Conservation (phyloP, 345 rosid species). For the Pelargonium nanum region DNA sequence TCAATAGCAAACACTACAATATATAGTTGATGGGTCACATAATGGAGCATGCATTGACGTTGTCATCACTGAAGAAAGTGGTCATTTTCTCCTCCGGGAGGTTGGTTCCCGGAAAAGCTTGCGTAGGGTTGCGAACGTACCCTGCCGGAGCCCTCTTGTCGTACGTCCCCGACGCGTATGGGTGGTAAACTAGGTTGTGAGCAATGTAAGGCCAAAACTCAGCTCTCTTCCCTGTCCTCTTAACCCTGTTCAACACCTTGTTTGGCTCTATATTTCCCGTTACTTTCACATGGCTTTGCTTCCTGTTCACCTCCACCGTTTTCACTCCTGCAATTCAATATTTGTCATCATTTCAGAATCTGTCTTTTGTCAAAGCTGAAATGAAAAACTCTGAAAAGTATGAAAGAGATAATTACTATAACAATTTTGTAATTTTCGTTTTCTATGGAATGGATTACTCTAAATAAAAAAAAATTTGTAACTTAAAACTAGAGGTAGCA, state of each 20-base stretch:
- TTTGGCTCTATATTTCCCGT: slow-evolving; percentile 51
- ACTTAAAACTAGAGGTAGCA: too few relatives aligned
- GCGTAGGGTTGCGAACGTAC: slow-evolving; percentile 42
- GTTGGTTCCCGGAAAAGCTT: slow-evolving; percentile 39
- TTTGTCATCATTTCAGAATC: not conserved
- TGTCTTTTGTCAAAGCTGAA: not conserved
- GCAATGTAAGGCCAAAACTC: slow-evolving; percentile 76
- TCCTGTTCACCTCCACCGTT: slow-evolving; percentile 50
- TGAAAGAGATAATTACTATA: too few relatives aligned
- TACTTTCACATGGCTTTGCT: slow-evolving; percentile 44
- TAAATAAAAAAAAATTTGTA: too few relatives aligned
- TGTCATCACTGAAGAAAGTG: slow-evolving; percentile 61
- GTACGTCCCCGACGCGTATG: slow-evolving; percentile 42
- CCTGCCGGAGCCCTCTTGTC: slow-evolving; percentile 63
- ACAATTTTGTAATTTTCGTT: too few relatives aligned
- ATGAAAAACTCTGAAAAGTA: not conserved
- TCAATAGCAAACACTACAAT: not conserved
- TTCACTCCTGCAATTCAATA: slow-evolving; percentile 31
- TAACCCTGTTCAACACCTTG: slow-evolving; percentile 57
- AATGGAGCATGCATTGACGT: slow-evolving; percentile 64
- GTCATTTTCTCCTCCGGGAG: slow-evolving; percentile 37
- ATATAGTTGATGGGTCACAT: slow-evolving; percentile 28
- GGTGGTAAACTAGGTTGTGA: slow-evolving; percentile 48
- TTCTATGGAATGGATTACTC: too few relatives aligned
- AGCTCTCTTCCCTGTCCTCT: slow-evolving; percentile 55